Conservation (phyloP, 352 stramenopile genomes). For the Phytopythium ostracodes region DNA sequence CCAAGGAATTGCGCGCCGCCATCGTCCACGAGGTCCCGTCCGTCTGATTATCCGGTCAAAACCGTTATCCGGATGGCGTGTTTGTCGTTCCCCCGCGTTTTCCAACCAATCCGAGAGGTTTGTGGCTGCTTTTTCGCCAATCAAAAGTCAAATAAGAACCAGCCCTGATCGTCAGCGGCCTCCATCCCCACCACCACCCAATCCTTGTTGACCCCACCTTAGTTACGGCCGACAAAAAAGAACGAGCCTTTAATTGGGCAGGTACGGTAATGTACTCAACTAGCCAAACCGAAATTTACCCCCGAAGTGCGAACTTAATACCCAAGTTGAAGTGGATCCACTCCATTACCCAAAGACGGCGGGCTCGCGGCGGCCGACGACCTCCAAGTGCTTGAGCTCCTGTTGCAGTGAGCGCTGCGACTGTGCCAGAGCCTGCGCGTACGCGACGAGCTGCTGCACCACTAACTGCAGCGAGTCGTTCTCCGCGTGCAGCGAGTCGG, state of each 20-base stretch:
- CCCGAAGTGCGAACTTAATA: no score
- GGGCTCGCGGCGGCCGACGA: conserved; percentile 28
- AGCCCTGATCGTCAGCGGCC: no score
- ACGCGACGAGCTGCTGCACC: conserved; percentile 46
- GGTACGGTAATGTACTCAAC: no score
- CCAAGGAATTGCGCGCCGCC: background rate
- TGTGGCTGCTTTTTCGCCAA: no score
- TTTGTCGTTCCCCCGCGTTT: background rate
- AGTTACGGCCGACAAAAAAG: background rate
- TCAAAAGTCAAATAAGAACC: no score
- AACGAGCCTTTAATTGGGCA: no score
- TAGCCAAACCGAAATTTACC: no score
- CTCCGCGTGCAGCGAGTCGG: conserved; percentile 39
- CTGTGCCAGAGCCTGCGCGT: conserved; percentile 38
- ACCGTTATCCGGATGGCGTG: conserved; percentile 1
- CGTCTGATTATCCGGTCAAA: background rate
- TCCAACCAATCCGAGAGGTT: no score
- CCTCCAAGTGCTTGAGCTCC: conserved; percentile 50
- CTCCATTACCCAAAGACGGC: conserved; percentile 41
- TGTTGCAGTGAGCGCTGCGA: conserved; percentile 43
- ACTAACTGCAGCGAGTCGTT: conserved; percentile 45
- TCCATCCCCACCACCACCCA: no score
- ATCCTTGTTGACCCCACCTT: no score
- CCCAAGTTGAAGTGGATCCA: no score
- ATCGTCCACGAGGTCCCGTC: no score